Percentiles rank a stretch among this genome's conserved stretches.
phyloP scores from a whole-genome alignment of 2,329 filamentous ascomycete genomes.

The Fusarium tjaetaba region DNA sequence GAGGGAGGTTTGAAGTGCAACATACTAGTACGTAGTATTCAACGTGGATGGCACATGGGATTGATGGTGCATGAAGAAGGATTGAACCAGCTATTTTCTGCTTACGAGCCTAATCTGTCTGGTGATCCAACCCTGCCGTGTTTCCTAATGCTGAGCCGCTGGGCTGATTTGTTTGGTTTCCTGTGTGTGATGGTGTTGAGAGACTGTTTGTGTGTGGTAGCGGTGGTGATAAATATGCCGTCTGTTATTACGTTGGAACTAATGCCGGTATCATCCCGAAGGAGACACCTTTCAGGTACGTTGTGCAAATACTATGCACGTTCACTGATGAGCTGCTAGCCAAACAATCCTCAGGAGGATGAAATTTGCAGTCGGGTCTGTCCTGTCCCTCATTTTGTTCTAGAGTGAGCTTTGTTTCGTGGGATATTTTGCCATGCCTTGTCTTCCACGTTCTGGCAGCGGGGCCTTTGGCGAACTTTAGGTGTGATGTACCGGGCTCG shows the following conservation, averaged over 20 bases:
- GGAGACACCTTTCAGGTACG: conserved; percentile 26
- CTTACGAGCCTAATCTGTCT: not conserved
- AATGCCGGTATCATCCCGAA: conserved; percentile 23
- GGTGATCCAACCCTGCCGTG: not conserved
- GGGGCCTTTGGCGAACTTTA: not conserved
- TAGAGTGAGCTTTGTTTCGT: conserved; percentile 32
- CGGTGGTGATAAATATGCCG: not conserved
- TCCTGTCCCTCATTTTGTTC: conserved; percentile 4
- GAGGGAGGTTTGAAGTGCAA: not conserved
- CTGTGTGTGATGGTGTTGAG: not conserved
- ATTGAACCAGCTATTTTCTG: conserved; percentile 10
- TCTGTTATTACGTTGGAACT: not conserved
- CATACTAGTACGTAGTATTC: not conserved
- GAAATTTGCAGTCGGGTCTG: conserved; percentile 5
- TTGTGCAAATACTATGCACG: conserved; percentile 15
- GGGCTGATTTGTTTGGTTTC: conserved; percentile 9
- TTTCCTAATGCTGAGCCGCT: not conserved
- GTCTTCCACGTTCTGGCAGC: conserved; percentile 22
- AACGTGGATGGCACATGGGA: not conserved
- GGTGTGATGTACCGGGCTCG: not conserved
- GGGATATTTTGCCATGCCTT: conserved; percentile 29
- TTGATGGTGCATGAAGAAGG: conserved; percentile 14
- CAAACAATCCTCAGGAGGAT: not conserved
- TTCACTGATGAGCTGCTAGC: not conserved
- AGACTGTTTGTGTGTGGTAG: not conserved